Percentiles rank a stretch among this genome's conserved stretches.
Evolutionary conservation across 805 yeast species (phyloP).

Genomic region (Candida mattraensis): DNA sequence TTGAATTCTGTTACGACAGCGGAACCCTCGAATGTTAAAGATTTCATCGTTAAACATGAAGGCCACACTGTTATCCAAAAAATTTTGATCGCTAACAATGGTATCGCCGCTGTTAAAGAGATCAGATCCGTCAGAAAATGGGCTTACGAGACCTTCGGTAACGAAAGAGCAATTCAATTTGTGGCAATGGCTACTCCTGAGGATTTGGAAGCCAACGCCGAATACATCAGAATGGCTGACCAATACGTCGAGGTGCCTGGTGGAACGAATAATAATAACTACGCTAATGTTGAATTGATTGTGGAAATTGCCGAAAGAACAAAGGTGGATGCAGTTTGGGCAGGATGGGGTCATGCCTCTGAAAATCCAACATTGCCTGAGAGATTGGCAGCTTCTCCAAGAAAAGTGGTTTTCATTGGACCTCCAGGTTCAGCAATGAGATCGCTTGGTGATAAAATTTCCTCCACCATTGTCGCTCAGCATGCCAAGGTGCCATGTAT

Average conservation of each 20-base stretch:
- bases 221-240: constrained; percentile 98
- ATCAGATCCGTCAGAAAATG: constrained; percentile 96
- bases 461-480: constrained; percentile 98
- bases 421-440: constrained; percentile 99
- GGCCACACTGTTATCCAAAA: constrained; percentile 95
- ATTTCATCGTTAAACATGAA: constrained; percentile 78
- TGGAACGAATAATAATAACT: constrained; percentile 97
- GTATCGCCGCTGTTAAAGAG: constrained; percentile 99
- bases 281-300: constrained; percentile 95
- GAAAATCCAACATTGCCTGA: constrained; percentile 96
- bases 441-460: constrained; percentile 97
- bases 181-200: constrained; percentile 99
- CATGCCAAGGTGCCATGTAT: constrained; percentile 98
- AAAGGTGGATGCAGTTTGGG: constrained; percentile 98
- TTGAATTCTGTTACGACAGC: constrained; percentile 74
- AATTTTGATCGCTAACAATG: constrained; percentile 94
- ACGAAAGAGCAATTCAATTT: constrained; percentile 89
- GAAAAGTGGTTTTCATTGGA: constrained; percentile 90
- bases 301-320: constrained; percentile 97
- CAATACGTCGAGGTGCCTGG: constrained; percentile 98
- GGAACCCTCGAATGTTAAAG: constrained; percentile 74
- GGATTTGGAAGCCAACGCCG: constrained; percentile 94
- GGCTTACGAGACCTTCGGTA: constrained; percentile 99
- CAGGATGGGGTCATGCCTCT: constrained; percentile 99
- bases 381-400: constrained; percentile 87